Evolutionary conservation across 495 filamentous ascomycete genomes (phyloP).

Genomic region (Penicillium paradoxum): DNA sequence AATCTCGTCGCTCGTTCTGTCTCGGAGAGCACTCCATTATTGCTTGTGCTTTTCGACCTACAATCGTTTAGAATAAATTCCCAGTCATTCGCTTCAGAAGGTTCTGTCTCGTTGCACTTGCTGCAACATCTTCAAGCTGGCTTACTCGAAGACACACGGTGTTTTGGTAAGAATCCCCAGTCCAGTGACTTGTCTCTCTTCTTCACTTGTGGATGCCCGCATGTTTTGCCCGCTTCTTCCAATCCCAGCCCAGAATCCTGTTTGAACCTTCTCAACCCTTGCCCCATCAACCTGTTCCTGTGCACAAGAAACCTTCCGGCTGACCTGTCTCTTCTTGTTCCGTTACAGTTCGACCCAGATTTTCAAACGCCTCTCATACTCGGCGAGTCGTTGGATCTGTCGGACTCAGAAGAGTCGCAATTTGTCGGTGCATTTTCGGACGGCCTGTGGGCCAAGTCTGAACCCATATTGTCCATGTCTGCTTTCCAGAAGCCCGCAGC

Average conservation of each 20-base stretch:
- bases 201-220: slow-evolving; percentile 21
- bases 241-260: slow-evolving; percentile 15
- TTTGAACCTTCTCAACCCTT: slow-evolving; percentile 16
- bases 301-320: slow-evolving; percentile 12
- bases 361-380: slow-evolving; percentile 51
- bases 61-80: slow-evolving; percentile 44
- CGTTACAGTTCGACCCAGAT: slow-evolving; percentile 38
- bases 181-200: slow-evolving; percentile 13
- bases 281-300: slow-evolving; percentile 2
- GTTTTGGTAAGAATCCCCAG: slow-evolving; percentile 44
- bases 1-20: slow-evolving; percentile 45
- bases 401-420: slow-evolving; percentile 46
- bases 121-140: slow-evolving; percentile 52
- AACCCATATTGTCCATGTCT: slow-evolving; percentile 51
- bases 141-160: slow-evolving; percentile 48
- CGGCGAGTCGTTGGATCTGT: slow-evolving; percentile 50
- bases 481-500: slow-evolving; percentile 42
- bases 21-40: slow-evolving; percentile 34
- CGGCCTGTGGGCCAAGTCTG: slow-evolving; percentile 51
- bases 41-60: slow-evolving; percentile 30
- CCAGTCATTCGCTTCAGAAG: slow-evolving; percentile 45
- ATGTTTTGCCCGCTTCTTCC: slow-evolving; percentile 15
- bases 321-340: slow-evolving; percentile 18
- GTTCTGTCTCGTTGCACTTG: slow-evolving; percentile 44
- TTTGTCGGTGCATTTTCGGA: slow-evolving; percentile 45